Percentiles rank a stretch among this genome's conserved stretches.
phyloP scores from a whole-genome alignment of 371 early-diverging fungal species.

The Mucor irregularis region DNA sequence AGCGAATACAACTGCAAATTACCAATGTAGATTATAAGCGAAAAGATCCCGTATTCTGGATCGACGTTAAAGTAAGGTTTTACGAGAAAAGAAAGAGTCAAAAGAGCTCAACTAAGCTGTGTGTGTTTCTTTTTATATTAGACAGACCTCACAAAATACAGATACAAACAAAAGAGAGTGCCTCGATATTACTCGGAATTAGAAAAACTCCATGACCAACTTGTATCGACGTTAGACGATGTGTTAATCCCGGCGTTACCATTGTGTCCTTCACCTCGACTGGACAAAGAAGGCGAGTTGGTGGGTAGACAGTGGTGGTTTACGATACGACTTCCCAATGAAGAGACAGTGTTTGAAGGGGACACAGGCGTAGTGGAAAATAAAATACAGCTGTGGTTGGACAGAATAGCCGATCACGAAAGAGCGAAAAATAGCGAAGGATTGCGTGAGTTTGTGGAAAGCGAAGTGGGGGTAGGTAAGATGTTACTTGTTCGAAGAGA shows the following conservation, averaged over 20 bases:
- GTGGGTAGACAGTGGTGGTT: constrained; percentile 43
- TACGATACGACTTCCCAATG: constrained; percentile 12
- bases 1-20: constrained; percentile 2
- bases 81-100: not conserved
- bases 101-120: not conserved
- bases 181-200: constrained; percentile 49
- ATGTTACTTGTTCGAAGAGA: too few relatives aligned
- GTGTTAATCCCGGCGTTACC: constrained; percentile 41
- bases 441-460: constrained; percentile 48
- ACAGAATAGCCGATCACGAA: constrained; percentile 36
- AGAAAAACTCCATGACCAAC: constrained; percentile 30
- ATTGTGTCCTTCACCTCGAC: constrained; percentile 33
- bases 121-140: constrained; percentile 5
- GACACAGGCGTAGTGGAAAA: constrained; percentile 17
- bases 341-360: not conserved
- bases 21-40: constrained; percentile 48
- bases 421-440: constrained; percentile 38
- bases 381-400: constrained; percentile 40
- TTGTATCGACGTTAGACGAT: constrained; percentile 36
- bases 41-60: constrained; percentile 55
- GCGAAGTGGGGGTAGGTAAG: constrained; percentile 49
- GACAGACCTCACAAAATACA: constrained; percentile 42
- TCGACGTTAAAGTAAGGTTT: constrained; percentile 36
- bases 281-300: constrained; percentile 30
- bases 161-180: constrained; percentile 41